Evolutionary conservation across 306 rosid genomes (phyloP).

Genomic region (Mucuna pruriens): DNA sequence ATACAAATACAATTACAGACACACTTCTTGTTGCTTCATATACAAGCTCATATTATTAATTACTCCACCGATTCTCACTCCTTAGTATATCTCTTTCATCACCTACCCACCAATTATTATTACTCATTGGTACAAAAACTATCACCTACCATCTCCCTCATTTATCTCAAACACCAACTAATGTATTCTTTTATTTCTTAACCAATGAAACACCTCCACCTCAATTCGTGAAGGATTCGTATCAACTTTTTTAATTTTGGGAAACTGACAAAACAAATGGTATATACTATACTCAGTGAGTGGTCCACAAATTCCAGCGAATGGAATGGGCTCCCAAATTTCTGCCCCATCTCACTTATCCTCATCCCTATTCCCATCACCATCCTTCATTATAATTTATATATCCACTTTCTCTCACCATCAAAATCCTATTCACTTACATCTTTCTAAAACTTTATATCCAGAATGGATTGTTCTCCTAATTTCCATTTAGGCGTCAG

Average conservation of each 20-base stretch:
- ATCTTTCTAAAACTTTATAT: neutral
- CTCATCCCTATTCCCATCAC: neutral
- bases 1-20: too few relatives aligned
- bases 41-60: too few relatives aligned
- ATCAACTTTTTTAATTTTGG: too few relatives aligned
- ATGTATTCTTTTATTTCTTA: too few relatives aligned
- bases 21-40: too few relatives aligned
- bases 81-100: too few relatives aligned
- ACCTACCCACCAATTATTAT: constrained; percentile 23
- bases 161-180: too few relatives aligned
- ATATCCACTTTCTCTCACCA: neutral
- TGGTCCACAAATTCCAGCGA: constrained; percentile 1
- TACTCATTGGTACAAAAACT: too few relatives aligned
- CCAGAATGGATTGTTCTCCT: neutral
- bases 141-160: too few relatives aligned
- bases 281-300: neutral
- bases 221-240: neutral
- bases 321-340: constrained; percentile 32
- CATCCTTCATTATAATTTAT: neutral
- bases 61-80: too few relatives aligned
- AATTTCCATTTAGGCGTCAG: neutral
- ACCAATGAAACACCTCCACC: neutral
- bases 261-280: neutral
- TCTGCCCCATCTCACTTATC: constrained; percentile 13
- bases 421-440: constrained; percentile 8